Evolutionary conservation across 352 stramenopile species (phyloP), one percentile per base, ranked within the genome.

Genomic region (Blastocystis sp.): DNA sequence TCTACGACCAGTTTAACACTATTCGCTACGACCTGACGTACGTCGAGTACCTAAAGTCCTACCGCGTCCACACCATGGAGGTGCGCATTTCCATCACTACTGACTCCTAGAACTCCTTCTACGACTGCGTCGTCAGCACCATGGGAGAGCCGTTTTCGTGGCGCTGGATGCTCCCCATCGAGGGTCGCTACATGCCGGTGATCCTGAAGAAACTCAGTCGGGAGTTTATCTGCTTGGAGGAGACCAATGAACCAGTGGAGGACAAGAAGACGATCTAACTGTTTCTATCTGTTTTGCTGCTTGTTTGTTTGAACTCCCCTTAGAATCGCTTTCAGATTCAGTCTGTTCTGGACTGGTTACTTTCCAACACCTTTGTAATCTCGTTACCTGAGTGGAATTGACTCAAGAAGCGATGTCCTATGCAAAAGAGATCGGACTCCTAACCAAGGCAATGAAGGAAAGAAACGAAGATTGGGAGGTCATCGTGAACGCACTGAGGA

Each of bases 11-110:
- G 29, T 63, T 81, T 29, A 63, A 65, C 14, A 29, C 48, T 6
- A 81, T 81, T 46, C 69, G 69, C 48, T 81, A 81, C 69, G 69
- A 81, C 24, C 32, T 81, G 53, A 65, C 44, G 2, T 81, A 81
- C 53, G 69, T 81, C 18, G 69, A 81, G 46, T 81, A 81, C 44
- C 24, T 81, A 24, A 81, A 81, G 48, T 29, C 53, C 18, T 81
- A 81, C 46, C 53, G 29, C 34, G 69, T 81, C 34, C 36, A 64
- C 9, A 81, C 69, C 1, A 4, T 81, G 3, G 69, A 81, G 48
- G 69, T 81, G 42, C 0, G 9, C 1, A 48, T 14, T 6, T 6
- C 40, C 9, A 21, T 51, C 21, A 4, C 1, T 32, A 64, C 11
- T 63, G 27, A 63, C 8, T 1, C 24, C 9, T 61, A 81, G 69